Conservation (phyloP, 345 rosid species). For the Melastoma malabathricum region DNA sequence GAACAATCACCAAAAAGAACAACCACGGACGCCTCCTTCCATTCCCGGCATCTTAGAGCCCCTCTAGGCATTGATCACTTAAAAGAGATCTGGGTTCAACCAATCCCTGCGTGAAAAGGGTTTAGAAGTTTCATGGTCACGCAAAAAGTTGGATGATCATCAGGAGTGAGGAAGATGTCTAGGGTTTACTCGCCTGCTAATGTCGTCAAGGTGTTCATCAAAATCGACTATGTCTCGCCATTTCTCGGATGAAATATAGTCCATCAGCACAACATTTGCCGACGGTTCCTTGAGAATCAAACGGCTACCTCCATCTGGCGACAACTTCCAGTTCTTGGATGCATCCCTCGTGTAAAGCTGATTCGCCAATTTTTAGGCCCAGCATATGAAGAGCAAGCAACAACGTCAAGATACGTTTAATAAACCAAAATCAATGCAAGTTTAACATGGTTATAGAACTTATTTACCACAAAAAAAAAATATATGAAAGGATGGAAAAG, state of each 20-base stretch:
- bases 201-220: constrained; percentile 88
- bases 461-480: too few relatives aligned
- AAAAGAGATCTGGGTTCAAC: constrained; percentile 80
- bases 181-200: constrained; percentile 49
- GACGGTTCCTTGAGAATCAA: constrained; percentile 69
- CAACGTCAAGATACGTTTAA: background rate
- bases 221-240: constrained; percentile 78
- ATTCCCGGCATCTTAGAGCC: too few relatives aligned
- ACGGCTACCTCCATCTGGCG: constrained; percentile 51
- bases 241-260: constrained; percentile 62
- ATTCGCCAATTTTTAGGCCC: background rate
- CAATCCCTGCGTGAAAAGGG: constrained; percentile 60
- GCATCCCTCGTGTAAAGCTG: constrained; percentile 80
- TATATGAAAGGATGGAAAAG: too few relatives aligned
- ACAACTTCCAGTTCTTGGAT: constrained; percentile 79
- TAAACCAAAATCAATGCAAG: background rate
- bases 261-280: constrained; percentile 53
- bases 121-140: constrained; percentile 2
- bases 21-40: too few relatives aligned
- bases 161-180: background rate
- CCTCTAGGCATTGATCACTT: constrained; percentile 12
- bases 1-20: too few relatives aligned
- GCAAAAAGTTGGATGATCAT: background rate
- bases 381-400: too few relatives aligned
- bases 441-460: too few relatives aligned